Evolutionary conservation across 106 monocot genomes (phyloP).

Genomic region (Amphibolis antarctica): DNA sequence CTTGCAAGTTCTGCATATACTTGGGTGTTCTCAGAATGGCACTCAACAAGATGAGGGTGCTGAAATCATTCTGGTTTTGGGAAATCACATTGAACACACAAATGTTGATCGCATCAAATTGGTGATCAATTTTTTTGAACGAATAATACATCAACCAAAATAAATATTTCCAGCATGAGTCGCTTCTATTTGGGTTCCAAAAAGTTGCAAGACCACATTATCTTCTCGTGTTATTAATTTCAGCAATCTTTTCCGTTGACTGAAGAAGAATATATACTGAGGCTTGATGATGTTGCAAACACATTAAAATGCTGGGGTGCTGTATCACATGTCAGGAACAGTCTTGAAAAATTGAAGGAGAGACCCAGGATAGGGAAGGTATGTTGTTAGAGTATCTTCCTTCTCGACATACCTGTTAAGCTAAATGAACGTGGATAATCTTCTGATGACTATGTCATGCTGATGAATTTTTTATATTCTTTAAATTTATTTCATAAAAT

Average conservation of each 20-base stretch:
- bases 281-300: conserved; percentile 93
- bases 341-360: conserved; percentile 75
- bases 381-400: conserved; percentile 5
- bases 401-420: not conserved
- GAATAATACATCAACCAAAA: too few species aligned
- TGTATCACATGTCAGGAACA: conserved; percentile 83
- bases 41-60: not conserved
- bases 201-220: not conserved
- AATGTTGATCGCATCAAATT: too few species aligned
- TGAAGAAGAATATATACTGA: conserved; percentile 90
- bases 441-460: not conserved
- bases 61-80: not conserved
- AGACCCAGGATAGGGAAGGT: conserved; percentile 94
- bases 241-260: conserved; percentile 93
- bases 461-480: not conserved
- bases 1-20: not conserved
- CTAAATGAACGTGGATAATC: not conserved
- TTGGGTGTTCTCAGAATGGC: not conserved
- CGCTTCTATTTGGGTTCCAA: not conserved
- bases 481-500: not conserved
- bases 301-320: conserved; percentile 95
- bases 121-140: too few species aligned
- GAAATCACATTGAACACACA: too few species aligned
- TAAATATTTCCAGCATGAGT: too few species aligned
- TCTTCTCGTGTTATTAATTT: not conserved